phyloP scores from a whole-genome alignment of 2,329 filamentous ascomycete genomes.

The Penicillium olsonii region DNA sequence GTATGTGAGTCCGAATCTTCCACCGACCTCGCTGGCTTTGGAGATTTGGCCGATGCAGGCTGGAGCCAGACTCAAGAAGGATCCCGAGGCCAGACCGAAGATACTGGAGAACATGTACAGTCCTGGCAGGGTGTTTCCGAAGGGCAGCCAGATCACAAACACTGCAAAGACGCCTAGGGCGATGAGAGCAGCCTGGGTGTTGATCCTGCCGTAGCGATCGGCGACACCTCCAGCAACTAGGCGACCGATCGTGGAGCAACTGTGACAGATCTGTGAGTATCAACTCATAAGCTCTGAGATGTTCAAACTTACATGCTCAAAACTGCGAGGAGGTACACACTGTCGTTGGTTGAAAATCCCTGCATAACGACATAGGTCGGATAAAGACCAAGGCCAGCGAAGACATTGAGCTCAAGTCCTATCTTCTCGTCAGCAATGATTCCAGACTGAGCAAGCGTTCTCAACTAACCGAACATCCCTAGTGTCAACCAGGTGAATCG shows the following conservation, averaged over 20 bases:
- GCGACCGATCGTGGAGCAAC: conserved; percentile 47
- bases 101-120: conserved; percentile 38
- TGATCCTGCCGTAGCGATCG: conserved; percentile 50
- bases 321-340: conserved; percentile 40
- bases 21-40: conserved; percentile 49
- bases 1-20: conserved; percentile 52
- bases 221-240: conserved; percentile 47
- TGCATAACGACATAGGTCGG: conserved; percentile 33
- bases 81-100: conserved; percentile 52
- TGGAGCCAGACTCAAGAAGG: conserved; percentile 48
- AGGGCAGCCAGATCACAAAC: conserved; percentile 49
- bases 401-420: conserved; percentile 36
- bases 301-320: conserved; percentile 35
- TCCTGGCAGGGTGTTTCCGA: conserved; percentile 31
- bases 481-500: conserved; percentile 48
- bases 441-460: fast-evolving
- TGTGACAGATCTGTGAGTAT: conserved; percentile 11
- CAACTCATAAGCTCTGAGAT: not conserved
- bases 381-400: conserved; percentile 31
- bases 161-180: conserved; percentile 42
- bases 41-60: conserved; percentile 53
- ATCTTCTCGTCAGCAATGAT: not conserved
- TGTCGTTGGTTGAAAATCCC: conserved; percentile 27
- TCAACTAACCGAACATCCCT: conserved; percentile 45
- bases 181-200: conserved; percentile 39